Evolutionary conservation across 148 eudicot species (phyloP), one percentile per base, ranked within the genome.

Genomic region (Gaultheria prostrata): DNA sequence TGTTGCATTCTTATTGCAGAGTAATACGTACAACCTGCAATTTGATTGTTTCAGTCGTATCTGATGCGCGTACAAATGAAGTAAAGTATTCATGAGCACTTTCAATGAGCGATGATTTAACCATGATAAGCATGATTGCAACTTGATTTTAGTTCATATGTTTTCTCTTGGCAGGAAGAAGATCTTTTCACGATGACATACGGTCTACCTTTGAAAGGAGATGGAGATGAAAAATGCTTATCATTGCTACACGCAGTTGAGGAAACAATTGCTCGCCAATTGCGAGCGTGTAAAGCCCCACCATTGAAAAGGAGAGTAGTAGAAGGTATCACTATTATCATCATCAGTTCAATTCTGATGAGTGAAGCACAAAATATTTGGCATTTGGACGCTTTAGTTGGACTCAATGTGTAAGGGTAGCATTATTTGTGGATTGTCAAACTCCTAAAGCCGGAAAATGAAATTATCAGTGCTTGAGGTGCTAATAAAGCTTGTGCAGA

Each of bases 31-130:
- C 96, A 57, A 95, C 94, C 54, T 97, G 98, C 94, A 93, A 91
- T 90, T 94, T 89, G n/a, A 89, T 95, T 87, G 89, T 97, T 87
- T 91, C 96, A 74, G 93, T 91, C 83, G 99, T 95, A 79, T 90
- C 96, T 67, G 98, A 94, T 87, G 90, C 98, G 81, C 97, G 99
- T 76, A 95, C 98, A 84, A 94, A 97, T 92, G 99, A 97, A 91
- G 98, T 94, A 92, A 89, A 86, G 97, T 91, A 91, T 91, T 91
- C 85, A 87, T 83, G 83, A 80, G 87, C 84, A 80, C 85, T 89
- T 87, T 80, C 59, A 48, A 85, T 76, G 26, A 35, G 57, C 80
- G n/a, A 48, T 80, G 3, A 35, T 45, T 26, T 30, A 80, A 57
- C 35, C 46, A 70, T 79, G 50, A 43, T 28, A 54, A 45, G 33